These are phyloP conservation scores for Bathelium albidoporum DNA, from an alignment of 495 filamentous ascomycete species.

Conservation along the genomic window DNA sequence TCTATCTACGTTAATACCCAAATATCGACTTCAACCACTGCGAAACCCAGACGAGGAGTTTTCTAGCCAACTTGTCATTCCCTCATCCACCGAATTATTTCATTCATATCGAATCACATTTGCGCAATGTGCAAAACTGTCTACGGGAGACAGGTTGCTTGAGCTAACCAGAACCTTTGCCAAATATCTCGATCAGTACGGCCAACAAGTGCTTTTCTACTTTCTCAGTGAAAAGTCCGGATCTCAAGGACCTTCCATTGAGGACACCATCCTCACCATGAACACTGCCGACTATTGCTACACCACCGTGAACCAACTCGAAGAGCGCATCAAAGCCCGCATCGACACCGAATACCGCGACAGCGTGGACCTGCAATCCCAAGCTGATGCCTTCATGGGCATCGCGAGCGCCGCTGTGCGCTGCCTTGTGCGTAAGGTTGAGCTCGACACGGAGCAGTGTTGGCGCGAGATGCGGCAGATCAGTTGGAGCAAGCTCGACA, in stretches of 20 bases:
- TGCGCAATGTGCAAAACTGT: constrained; percentile 91
- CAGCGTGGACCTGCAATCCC: constrained; percentile 77
- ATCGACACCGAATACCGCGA: constrained; percentile 68
- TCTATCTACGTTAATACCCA: constrained; percentile 73
- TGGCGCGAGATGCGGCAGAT: constrained; percentile 98
- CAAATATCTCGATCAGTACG: constrained; percentile 92
- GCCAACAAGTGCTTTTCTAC: constrained; percentile 79
- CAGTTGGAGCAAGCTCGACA: constrained; percentile 90
- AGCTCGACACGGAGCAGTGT: constrained; percentile 67
- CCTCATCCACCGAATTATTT: constrained; percentile 93
- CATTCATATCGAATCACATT: constrained; percentile 87
- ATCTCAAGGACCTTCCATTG: constrained; percentile 46
- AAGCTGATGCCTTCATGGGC: constrained; percentile 90
- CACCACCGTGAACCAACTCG: constrained; percentile 77
- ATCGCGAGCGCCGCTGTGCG: constrained; percentile 83
- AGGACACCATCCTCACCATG: constrained; percentile 74
- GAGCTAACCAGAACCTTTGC: constrained; percentile 78
- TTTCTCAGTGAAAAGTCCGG: constrained; percentile 54
- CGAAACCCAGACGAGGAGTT: constrained; percentile 84
- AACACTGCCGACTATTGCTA: constrained; percentile 99
- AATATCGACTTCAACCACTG: constrained; percentile 76
- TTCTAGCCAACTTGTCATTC: constrained; percentile 74
- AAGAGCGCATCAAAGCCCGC: constrained; percentile 84
- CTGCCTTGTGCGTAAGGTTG: constrained; percentile 71
- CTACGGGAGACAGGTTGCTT: constrained; percentile 73